Evolutionary conservation across 768 basidiomycete genomes (phyloP), one percentile per base, ranked within the genome.

Genomic region (Tylopilus cervinicoccineus): DNA sequence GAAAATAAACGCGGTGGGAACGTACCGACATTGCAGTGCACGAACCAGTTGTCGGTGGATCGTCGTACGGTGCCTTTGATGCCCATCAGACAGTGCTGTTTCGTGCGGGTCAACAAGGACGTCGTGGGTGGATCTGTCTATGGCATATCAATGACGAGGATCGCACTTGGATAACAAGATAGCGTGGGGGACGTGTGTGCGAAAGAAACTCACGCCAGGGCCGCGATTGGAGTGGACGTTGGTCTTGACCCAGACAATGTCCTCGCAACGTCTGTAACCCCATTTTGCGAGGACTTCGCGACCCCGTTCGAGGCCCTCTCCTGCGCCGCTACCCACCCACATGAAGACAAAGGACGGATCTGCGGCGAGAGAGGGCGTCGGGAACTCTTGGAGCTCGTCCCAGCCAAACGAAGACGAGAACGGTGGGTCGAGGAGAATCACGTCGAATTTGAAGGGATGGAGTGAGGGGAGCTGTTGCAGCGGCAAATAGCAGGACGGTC

Each of bases 231-330:
- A 76, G 19, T 69, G 74, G 50, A 77, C 77, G 64, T 97, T 99
- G 38, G 92, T 94, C 72, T 92, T 93, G 47, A 96, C 86, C 94
- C 93, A 98, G 5, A 96, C 90, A n/a, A 99, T 89, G 63, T 99
- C 96, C 60, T 99, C 96, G 59, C 93, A 96, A 43, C 96, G 70
- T 36, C 93, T 73, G 63, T 93, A 95, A 4, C 95, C 96, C 94
- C 95, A 99, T 66, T 82, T 87, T 2, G 85, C 88, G 32, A 99
- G 76, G 23, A 94, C 73, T 66, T 97, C 95, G 28, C 94, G 72
- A 0, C 96, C 96, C 28, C 86, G 76, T 64, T 99, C 96, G 24
- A 99, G 75, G 0, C 93, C 96, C 41, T 90, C 91, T 4, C 86
- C 84, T 6, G 88, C 87, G 3, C 93, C 93, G 53, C 82, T 84